Evolutionary conservation across 2,329 filamentous ascomycete genomes (phyloP), one percentile per base, ranked within the genome.

Genomic region (Penicillium sp.): DNA sequence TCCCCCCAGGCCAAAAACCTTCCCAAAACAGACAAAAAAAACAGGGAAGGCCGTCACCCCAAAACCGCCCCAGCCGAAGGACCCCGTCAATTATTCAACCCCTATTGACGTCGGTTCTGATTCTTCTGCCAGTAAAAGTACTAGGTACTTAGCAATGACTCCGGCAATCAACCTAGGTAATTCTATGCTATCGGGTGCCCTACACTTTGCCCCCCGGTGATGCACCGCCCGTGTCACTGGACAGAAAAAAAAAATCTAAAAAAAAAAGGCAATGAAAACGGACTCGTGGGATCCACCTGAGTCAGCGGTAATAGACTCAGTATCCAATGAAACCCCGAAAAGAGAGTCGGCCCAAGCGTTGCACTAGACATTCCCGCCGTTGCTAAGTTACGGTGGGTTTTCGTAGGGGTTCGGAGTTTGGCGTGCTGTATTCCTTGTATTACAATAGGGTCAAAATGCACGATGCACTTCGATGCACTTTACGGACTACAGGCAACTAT

Each of bases 211-310:
- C 27, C 43, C 44, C 46, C 31, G 35, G 56, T 61, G 58, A 60
- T 61, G 58, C 58, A 61, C 60, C 57, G 50, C 51, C 53, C 55
- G 57, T 61, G 55, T 61, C 53, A 61, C 58, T 40, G 53, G 44
- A 24, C 35, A 44, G 50, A 49, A 42, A 22, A 54, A 48, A 49
- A 52, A 56, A 57, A 55, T 39, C 39, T 40, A 52, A 54, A 53
- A 58, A 54, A 53, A 57, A 40, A 54, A 48, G 55, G 20, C n/a
- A 36, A 50, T 45, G 48, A 51, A 56, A 50, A 56, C 14, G 47
- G 45, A 52, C 48, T 58, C 45, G 50, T 51, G 50, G 44, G 40
- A 49, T 54, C 51, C 51, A 54, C 55, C 52, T 56, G 51, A 58
- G 44, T 58, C 53, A 55, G 33, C 50, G 22, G 35, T 38, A 33